Evolutionary conservation across 805 yeast genomes (phyloP).

Genomic region (Saturnispora silvae): DNA sequence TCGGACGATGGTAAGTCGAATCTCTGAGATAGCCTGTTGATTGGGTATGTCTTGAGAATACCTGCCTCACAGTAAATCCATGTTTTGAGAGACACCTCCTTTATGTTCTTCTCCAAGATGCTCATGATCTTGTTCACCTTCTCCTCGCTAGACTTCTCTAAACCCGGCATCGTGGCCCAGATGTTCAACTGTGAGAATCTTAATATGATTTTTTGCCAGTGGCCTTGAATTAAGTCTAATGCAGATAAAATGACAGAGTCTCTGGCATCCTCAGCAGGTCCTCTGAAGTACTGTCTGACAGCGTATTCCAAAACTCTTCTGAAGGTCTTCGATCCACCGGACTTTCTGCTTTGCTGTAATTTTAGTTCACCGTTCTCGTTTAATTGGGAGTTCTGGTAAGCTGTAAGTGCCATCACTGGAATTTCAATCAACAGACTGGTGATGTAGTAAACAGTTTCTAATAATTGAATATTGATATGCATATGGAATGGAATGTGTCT

Average conservation of each 20-base stretch:
- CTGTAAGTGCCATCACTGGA: slow-evolving; percentile 59
- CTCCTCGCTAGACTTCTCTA: slow-evolving; percentile 34
- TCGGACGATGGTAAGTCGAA: slow-evolving; percentile 52
- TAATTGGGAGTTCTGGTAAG: slow-evolving; percentile 27
- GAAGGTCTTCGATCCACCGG: slow-evolving; percentile 50
- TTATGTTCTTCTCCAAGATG: slow-evolving; percentile 57
- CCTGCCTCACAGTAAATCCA: slow-evolving; percentile 77
- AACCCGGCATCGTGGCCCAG: slow-evolving; percentile 43
- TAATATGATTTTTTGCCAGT: slow-evolving; percentile 72
- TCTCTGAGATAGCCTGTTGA: slow-evolving; percentile 49
- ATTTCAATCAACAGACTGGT: slow-evolving; percentile 82
- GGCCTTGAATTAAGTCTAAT: slow-evolving; percentile 74
- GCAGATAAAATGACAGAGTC: slow-evolving; percentile 93
- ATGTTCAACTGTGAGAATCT: slow-evolving; percentile 68
- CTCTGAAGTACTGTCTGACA: slow-evolving; percentile 89
- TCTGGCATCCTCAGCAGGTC: slow-evolving; percentile 94
- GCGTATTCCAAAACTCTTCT: slow-evolving; percentile 85
- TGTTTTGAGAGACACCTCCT: slow-evolving; percentile 87
- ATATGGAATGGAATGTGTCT: slow-evolving; percentile 93
- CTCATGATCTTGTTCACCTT: slow-evolving; percentile 46
- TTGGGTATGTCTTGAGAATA: slow-evolving; percentile 64
- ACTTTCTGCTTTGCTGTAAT: slow-evolving; percentile 12
- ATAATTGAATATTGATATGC: slow-evolving; percentile 91
- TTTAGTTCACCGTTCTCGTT: slow-evolving; percentile 11
- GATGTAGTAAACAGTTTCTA: slow-evolving; percentile 90